Percentiles rank a stretch among this genome's conserved stretches.
These are phyloP conservation scores for Cicer pinnatifidum DNA, from an alignment of 306 rosid species.

Conservation along the genomic window DNA sequence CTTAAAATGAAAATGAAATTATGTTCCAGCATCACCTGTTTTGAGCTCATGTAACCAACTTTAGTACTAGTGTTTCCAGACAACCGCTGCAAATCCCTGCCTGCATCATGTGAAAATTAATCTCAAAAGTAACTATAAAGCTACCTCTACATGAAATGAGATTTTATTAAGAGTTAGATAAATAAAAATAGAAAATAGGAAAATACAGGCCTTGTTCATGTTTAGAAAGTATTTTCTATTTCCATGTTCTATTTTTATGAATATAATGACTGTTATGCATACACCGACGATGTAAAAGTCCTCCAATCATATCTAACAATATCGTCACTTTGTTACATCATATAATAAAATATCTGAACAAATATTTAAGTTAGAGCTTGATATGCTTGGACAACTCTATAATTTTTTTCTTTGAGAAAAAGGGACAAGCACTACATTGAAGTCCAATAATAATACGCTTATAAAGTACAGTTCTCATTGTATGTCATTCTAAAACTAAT, in stretches of 20 bases:
- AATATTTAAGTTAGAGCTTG: neutral
- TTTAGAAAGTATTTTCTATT: neutral
- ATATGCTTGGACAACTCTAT: neutral
- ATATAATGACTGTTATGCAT: neutral
- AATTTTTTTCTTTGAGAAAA: no score
- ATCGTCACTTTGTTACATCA: neutral
- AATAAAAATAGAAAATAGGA: neutral
- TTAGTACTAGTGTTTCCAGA: slow-evolving; percentile 65
- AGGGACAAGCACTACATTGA: no score
- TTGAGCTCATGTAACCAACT: slow-evolving; percentile 69
- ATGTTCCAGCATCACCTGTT: slow-evolving; percentile 54
- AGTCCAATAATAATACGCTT: no score
- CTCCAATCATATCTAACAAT: neutral
- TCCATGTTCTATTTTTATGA: slow-evolving; percentile 13
- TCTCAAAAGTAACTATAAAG: slow-evolving; percentile 50
- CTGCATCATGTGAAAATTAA: slow-evolving; percentile 69
- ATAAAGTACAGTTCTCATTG: no score
- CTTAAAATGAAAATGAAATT: neutral
- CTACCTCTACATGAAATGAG: slow-evolving; percentile 23
- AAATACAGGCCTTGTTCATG: neutral
- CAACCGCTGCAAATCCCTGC: slow-evolving; percentile 95
- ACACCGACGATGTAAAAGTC: neutral
- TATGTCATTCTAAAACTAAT: no score
- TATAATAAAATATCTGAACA: neutral
- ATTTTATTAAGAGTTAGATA: neutral